Conservation (phyloP, 1,139 yeast species). For the Kurtzmaniella natalensis region DNA sequence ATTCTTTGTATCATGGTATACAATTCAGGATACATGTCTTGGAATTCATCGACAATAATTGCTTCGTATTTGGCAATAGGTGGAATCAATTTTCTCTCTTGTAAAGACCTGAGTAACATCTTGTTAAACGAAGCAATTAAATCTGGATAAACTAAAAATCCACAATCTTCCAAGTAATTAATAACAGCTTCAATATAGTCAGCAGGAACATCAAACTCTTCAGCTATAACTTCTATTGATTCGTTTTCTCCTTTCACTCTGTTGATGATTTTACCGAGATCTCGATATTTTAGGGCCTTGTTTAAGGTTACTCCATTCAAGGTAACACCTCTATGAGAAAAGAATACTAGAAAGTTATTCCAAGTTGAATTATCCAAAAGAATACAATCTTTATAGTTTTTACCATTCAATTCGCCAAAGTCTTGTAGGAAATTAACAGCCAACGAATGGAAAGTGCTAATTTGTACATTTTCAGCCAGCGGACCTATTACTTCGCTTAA, state of each 20-base stretch:
- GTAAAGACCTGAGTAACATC: conserved; percentile 18
- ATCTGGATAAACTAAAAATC: conserved; percentile 36
- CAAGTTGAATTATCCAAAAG: conserved; percentile 52
- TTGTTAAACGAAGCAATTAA: conserved; percentile 27
- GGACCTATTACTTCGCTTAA: conserved; percentile 33
- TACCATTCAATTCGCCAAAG: conserved; percentile 22
- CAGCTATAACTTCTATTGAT: conserved; percentile 21
- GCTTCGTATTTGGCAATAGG: conserved; percentile 25
- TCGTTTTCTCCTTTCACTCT: conserved; percentile 28
- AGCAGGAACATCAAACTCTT: conserved; percentile 18
- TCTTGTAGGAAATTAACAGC: conserved; percentile 48
- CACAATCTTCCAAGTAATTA: conserved; percentile 22
- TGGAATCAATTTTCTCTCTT: conserved; percentile 14
- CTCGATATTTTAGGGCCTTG: conserved; percentile 23
- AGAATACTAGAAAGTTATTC: conserved; percentile 35
- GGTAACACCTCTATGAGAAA: conserved; percentile 23
- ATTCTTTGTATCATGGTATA: conserved; percentile 41
- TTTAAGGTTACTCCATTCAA: conserved; percentile 20
- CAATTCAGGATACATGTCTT: conserved; percentile 59
- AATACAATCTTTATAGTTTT: conserved; percentile 22
- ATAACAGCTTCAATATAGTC: conserved; percentile 18
- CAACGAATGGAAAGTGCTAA: conserved; percentile 63
- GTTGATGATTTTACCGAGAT: conserved; percentile 29
- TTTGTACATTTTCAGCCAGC: conserved; percentile 29
- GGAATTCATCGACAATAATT: conserved; percentile 70